Evolutionary conservation across 2,329 filamentous ascomycete genomes (phyloP).

Genomic region (Colletotrichum nymphaeae): DNA sequence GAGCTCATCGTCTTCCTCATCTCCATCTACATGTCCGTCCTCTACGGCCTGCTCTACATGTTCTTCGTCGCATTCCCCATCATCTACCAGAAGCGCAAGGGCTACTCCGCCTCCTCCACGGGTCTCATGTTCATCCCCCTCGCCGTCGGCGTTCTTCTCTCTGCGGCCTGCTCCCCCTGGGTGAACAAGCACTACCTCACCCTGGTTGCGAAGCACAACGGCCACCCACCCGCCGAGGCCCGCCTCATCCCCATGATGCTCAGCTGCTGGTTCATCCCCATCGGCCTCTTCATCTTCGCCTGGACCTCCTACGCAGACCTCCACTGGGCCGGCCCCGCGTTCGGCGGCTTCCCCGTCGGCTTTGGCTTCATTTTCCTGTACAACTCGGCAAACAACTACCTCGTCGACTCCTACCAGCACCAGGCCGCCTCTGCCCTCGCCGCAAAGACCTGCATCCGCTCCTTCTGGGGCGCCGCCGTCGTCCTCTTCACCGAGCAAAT

Average conservation of each 20-base stretch:
- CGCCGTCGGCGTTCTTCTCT: conserved; percentile 78
- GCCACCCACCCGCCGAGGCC: conserved; percentile 80
- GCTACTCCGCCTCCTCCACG: conserved; percentile 77
- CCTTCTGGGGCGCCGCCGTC: conserved; percentile 81
- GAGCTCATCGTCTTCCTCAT: conserved; percentile 90
- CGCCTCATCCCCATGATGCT: conserved; percentile 87
- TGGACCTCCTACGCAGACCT: conserved; percentile 73
- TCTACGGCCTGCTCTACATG: conserved; percentile 82
- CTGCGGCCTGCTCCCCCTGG: conserved; percentile 74
- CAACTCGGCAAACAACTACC: conserved; percentile 82
- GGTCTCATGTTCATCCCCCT: conserved; percentile 91
- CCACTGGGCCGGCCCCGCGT: conserved; percentile 77
- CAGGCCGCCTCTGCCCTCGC: conserved; percentile 85
- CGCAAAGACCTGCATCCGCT: conserved; percentile 83
- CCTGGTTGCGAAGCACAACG: conserved; percentile 70
- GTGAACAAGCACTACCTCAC: conserved; percentile 86
- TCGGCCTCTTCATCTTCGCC: conserved; percentile 69
- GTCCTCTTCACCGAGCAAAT: conserved; percentile 88
- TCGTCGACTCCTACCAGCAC: conserved; percentile 72
- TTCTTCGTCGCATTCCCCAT: conserved; percentile 79
- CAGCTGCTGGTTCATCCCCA: conserved; percentile 77
- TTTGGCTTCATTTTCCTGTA: conserved; percentile 89
- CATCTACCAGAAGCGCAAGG: conserved; percentile 83
- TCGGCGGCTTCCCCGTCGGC: conserved; percentile 78
- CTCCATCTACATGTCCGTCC: conserved; percentile 85